Evolutionary conservation across 345 rosid species (phyloP).

Genomic region (Linum usitatissimum): DNA sequence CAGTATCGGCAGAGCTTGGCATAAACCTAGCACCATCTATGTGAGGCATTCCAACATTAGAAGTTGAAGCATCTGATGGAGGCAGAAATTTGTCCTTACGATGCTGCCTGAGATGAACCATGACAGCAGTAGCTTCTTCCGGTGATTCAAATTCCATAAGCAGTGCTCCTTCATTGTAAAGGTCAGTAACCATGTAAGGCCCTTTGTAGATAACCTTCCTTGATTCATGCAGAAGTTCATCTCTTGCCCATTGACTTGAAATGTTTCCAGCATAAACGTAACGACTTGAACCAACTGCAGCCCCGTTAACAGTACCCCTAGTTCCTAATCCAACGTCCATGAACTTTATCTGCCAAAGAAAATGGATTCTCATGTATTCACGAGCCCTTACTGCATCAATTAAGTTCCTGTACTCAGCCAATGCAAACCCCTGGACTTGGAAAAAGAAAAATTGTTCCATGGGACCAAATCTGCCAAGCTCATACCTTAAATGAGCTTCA

Average conservation of each 20-base stretch:
- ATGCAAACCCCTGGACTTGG: constrained; percentile 66
- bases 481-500: constrained; percentile 74
- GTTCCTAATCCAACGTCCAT: constrained; percentile 84
- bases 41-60: constrained; percentile 42
- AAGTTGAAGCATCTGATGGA: constrained; percentile 31
- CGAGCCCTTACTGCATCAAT: constrained; percentile 85
- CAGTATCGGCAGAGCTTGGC: constrained; percentile 23
- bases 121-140: constrained; percentile 76
- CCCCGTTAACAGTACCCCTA: constrained; percentile 66
- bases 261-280: constrained; percentile 74
- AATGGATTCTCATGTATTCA: constrained; percentile 61
- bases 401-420: constrained; percentile 78
- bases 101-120: constrained; percentile 70
- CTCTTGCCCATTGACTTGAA: constrained; percentile 77
- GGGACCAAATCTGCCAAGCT: constrained; percentile 81
- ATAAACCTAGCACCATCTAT: constrained; percentile 49
- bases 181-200: constrained; percentile 67
- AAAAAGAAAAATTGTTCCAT: constrained; percentile 64
- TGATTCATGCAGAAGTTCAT: constrained; percentile 75
- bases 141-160: constrained; percentile 88
- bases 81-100: constrained; percentile 47
- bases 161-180: constrained; percentile 67
- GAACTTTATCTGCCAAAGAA: constrained; percentile 78
- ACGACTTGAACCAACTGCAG: constrained; percentile 64
- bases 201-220: constrained; percentile 70